phyloP scores from a whole-genome alignment of 1,139 yeast genomes.

The Candida sp. region DNA sequence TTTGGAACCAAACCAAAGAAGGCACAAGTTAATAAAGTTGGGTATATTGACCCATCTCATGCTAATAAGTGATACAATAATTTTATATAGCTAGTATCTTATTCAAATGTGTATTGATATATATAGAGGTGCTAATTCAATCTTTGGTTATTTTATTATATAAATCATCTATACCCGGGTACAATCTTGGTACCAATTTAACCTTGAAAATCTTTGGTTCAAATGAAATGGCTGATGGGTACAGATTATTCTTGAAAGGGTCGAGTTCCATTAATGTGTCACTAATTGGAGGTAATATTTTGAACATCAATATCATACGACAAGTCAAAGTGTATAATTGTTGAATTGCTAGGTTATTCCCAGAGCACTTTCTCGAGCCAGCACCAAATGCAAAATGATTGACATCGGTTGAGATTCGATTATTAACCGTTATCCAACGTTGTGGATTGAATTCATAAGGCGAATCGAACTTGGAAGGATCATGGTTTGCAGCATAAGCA shows the following conservation, averaged over 20 bases:
- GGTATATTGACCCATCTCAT: constrained; percentile 52
- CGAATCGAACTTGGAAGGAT: constrained; percentile 37
- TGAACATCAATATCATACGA: constrained; percentile 30
- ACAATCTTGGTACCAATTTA: constrained; percentile 18
- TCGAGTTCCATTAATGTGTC: constrained; percentile 37
- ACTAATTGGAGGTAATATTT: constrained; percentile 38
- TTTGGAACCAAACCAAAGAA: constrained; percentile 49
- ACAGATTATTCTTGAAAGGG: constrained; percentile 45
- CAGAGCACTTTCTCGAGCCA: constrained; percentile 71
- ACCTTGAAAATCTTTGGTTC: constrained; percentile 51
- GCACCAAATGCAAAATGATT: constrained; percentile 65
- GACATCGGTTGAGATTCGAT: constrained; percentile 19
- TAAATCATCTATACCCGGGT: constrained; percentile 18
- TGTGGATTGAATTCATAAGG: constrained; percentile 57
- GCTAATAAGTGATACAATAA: background rate
- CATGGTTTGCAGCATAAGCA: constrained; percentile 71
- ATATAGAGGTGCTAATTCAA: background rate
- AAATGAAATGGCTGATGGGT: constrained; percentile 56
- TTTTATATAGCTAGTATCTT: background rate
- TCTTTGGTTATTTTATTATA: constrained; percentile 11
- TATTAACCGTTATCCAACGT: constrained; percentile 46
- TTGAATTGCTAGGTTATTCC: constrained; percentile 56
- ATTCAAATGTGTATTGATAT: background rate
- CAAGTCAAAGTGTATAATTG: constrained; percentile 50
- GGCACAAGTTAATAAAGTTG: constrained; percentile 60